Conservation (phyloP, 2,329 filamentous ascomycete genomes). For the Fusarium clavum region DNA sequence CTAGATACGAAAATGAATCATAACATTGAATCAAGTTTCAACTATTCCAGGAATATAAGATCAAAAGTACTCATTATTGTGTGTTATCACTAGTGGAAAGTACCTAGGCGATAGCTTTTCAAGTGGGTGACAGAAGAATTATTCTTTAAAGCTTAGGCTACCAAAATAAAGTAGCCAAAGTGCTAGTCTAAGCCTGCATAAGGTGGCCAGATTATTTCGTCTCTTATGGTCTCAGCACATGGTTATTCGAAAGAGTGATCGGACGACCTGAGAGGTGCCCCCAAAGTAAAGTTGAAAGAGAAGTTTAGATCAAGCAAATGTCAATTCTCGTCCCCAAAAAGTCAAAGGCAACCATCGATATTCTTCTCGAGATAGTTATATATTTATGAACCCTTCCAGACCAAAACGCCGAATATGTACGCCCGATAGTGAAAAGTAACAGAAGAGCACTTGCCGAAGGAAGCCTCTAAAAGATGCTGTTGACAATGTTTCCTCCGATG, state of each 20-base stretch:
- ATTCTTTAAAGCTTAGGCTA: background rate
- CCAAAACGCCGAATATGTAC: constrained; percentile 32
- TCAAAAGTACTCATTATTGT: accelerated
- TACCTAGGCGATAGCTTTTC: background rate
- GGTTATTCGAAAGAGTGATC: too few species aligned
- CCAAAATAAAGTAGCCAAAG: background rate
- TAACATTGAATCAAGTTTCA: background rate
- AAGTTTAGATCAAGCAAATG: background rate
- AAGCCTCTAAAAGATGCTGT: constrained; percentile 79
- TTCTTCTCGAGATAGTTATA: constrained; percentile 11
- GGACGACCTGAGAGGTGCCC: too few species aligned
- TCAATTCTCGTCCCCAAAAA: background rate
- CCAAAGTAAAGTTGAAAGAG: background rate
- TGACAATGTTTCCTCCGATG: constrained; percentile 89
- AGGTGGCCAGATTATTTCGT: background rate
- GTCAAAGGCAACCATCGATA: background rate
- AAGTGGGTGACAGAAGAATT: background rate
- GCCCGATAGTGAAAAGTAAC: constrained; percentile 5
- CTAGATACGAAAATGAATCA: background rate
- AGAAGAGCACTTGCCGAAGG: background rate
- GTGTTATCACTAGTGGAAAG: background rate
- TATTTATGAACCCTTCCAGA: constrained; percentile 17
- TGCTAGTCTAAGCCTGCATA: background rate
- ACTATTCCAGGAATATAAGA: background rate
- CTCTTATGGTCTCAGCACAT: background rate